Evolutionary conservation across 2,329 filamentous ascomycete genomes (phyloP), one percentile per base, ranked within the genome.

Genomic region (Microdochium trichocladiopsis): DNA sequence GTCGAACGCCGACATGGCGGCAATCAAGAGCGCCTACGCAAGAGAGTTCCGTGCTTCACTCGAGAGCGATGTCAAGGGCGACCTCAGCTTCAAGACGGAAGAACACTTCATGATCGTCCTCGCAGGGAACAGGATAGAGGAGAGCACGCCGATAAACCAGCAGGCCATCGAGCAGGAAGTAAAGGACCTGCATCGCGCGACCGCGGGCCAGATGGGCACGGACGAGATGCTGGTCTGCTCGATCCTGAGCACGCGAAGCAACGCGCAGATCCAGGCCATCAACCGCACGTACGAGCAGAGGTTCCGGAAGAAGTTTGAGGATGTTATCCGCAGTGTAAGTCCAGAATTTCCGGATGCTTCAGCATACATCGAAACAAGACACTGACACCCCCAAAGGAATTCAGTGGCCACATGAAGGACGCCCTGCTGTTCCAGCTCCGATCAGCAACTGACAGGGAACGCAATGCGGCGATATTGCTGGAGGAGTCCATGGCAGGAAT

Each of bases 371-470:
- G n/a, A 6, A 11, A 21, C 47, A 48, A 6, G 47, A 22, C 5
- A 48, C 47, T 62, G 52, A 62, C 50, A 47, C 49, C 5, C 37
- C 33, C 53, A 9, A 55, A 85, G 72, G 84, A 94, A 62, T 96
- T 96, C 70, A 88, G 86, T 0, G 93, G 93, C 1, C 93, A 97
- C 66, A 96, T 97, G 91, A 78, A 92, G 66, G 82, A 89, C 16
- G 90, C 90, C 0, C 78, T 97, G 1, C 71, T 94, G 24, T 84
- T 84, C 65, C 90, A 96, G 67, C 73, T 96, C n/a, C 79, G 80
- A 11, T 77, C 86, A 12, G 93, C 88, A 2, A 73, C 81, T 5
- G 90, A 96, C 69, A 89, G 87, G 58, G 90, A 89, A 53, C 87
- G 89, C 77, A 86, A 90, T 58, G 92, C 95, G 61, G 94, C 92